Evolutionary conservation across 352 stramenopile genomes (phyloP).

Genomic region (Phytophthora hybrid): DNA sequence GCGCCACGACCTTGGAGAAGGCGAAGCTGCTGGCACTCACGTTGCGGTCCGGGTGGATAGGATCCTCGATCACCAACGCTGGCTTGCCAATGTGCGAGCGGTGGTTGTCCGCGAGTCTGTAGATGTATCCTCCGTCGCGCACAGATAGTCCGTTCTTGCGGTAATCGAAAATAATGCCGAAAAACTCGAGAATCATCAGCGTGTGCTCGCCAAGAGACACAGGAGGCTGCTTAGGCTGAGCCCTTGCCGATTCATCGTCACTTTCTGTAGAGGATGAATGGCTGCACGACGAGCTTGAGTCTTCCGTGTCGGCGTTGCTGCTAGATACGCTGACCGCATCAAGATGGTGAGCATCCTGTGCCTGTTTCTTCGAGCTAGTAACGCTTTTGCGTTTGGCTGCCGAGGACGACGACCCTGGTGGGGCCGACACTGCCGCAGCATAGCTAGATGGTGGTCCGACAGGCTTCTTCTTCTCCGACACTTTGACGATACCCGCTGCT

Average conservation of each 20-base stretch:
- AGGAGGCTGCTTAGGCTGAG: constrained; percentile 12
- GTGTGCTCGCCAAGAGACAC: constrained; percentile 77
- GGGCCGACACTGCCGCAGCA: constrained; percentile 66
- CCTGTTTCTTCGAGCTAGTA: constrained; percentile 10
- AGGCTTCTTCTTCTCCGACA: constrained; percentile 32
- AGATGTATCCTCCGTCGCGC: constrained; percentile 88
- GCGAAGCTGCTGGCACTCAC: constrained; percentile 89
- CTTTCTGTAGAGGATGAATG: constrained; percentile 61
- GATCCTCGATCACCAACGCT: constrained; percentile 88
- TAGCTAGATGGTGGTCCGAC: constrained; percentile 64
- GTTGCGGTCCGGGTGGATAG: constrained; percentile 89
- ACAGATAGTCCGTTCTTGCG: constrained; percentile 86
- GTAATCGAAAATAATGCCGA: constrained; percentile 88
- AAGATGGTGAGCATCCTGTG: constrained; percentile 25
- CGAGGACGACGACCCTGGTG: constrained; percentile 23
- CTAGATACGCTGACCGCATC: constrained; percentile 80
- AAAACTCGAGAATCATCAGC: constrained; percentile 87
- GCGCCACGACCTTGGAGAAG: constrained; percentile 83
- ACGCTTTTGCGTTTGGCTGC: constrained; percentile 27
- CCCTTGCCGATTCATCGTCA: constrained; percentile 55
- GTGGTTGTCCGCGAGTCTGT: constrained; percentile 70
- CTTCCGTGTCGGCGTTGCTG: constrained; percentile 84
- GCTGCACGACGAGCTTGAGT: constrained; percentile 65
- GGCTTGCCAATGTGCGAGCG: constrained; percentile 62
- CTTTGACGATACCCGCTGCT: constrained; percentile 69